phyloP scores from a whole-genome alignment of 345 rosid species.

The Eucalyptus curtisii region DNA sequence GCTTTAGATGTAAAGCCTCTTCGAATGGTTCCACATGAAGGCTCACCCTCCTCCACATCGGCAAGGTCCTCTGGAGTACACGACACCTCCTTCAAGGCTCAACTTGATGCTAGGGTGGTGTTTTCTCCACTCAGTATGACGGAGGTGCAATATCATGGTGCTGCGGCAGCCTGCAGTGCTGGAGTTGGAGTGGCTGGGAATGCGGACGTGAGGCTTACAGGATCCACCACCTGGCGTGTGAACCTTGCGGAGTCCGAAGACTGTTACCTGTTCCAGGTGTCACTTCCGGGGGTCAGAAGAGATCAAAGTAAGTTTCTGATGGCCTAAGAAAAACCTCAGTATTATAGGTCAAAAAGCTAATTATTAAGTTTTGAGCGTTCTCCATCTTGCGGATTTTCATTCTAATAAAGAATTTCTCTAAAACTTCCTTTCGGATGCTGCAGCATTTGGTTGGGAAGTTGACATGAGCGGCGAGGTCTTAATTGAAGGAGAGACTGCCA shows the following conservation, averaged over 20 bases:
- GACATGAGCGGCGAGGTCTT: background rate
- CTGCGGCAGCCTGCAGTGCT: fast-evolving
- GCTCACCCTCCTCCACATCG: background rate
- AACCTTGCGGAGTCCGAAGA: background rate
- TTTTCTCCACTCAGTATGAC: background rate
- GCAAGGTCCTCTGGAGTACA: background rate
- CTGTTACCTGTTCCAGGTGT: background rate
- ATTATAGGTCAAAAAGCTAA: background rate
- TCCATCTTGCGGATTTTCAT: background rate
- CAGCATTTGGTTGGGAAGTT: background rate
- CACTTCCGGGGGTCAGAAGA: background rate
- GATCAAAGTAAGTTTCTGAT: background rate
- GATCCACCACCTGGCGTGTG: background rate
- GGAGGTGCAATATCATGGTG: background rate
- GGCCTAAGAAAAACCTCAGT: background rate
- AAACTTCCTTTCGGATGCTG: background rate
- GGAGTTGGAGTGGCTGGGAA: background rate
- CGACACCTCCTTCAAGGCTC: background rate
- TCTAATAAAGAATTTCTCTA: background rate
- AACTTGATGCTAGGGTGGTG: background rate
- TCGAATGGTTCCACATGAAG: background rate
- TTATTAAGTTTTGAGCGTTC: background rate
- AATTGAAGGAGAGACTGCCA: background rate
- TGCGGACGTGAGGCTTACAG: background rate
- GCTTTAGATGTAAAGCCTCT: background rate